These are phyloP conservation scores for Bipolaris sorokiniana DNA, from an alignment of 2,329 filamentous ascomycete genomes.

Conservation along the genomic window DNA sequence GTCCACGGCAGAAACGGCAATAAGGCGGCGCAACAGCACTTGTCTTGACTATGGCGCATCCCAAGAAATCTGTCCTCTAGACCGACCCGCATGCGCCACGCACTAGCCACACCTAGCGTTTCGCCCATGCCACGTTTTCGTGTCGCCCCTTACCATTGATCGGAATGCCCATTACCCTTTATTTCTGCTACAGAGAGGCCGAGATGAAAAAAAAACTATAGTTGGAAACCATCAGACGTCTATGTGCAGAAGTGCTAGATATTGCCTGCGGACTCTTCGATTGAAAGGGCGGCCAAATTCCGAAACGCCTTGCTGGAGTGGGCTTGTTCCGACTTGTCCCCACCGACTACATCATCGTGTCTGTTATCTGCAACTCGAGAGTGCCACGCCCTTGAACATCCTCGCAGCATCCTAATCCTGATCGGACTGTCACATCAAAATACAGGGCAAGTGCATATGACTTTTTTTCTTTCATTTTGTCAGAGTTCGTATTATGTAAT, in stretches of 20 bases:
- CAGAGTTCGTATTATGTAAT: constrained; percentile 8
- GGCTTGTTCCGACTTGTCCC: constrained; percentile 7
- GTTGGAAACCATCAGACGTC: neutral
- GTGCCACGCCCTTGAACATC: constrained; percentile 2
- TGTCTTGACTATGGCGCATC: constrained; percentile 14
- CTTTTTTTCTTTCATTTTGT: neutral
- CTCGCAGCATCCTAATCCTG: neutral
- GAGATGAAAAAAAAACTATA: neutral
- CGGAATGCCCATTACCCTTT: neutral
- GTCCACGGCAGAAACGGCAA: constrained; percentile 13
- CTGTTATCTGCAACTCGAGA: constrained; percentile 1
- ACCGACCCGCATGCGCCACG: constrained; percentile 17
- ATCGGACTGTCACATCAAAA: neutral
- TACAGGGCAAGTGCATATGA: neutral
- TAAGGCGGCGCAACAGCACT: constrained; percentile 16
- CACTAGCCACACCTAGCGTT: constrained; percentile 15
- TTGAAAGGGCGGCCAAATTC: constrained; percentile 5
- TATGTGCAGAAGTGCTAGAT: neutral
- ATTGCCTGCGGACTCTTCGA: neutral
- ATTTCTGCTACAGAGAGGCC: neutral
- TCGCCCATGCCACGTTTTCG: constrained; percentile 12
- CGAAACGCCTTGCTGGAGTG: neutral
- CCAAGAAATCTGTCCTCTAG: constrained; percentile 22
- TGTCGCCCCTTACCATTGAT: constrained; percentile 1
- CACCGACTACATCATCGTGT: constrained; percentile 14